These are phyloP conservation scores for Xylariaceae sp. DNA, from an alignment of 2,329 filamentous ascomycete genomes.

Conservation along the genomic window DNA sequence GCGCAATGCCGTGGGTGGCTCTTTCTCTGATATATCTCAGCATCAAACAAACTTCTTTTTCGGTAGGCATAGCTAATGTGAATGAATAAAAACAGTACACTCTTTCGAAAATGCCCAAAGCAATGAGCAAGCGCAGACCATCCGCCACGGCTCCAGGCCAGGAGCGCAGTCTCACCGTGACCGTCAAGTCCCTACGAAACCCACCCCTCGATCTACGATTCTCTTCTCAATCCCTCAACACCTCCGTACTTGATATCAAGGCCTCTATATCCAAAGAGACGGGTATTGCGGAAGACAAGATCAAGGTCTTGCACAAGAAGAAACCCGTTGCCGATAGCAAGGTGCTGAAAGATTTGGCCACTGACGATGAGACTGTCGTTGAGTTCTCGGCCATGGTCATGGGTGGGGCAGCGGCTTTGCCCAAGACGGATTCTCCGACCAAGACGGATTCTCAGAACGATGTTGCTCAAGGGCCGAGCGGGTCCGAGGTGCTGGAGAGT, in stretches of 20 bases:
- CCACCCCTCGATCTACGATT: constrained; percentile 66
- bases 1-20: constrained; percentile 64
- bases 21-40: neutral
- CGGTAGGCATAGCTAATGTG: too few species aligned
- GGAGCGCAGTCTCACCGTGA: constrained; percentile 53
- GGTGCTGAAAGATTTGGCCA: constrained; percentile 68
- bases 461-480: constrained; percentile 51
- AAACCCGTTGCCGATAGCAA: constrained; percentile 79
- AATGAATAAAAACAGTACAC: constrained; percentile 59
- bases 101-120: constrained; percentile 62
- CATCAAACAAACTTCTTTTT: neutral
- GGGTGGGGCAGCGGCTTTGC: constrained; percentile 57
- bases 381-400: constrained; percentile 89
- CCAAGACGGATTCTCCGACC: constrained; percentile 11
- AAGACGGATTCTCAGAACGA: constrained; percentile 39
- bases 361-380: constrained; percentile 46
- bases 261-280: constrained; percentile 60
- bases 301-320: constrained; percentile 82
- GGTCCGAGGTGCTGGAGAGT: constrained; percentile 58
- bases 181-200: constrained; percentile 74
- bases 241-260: constrained; percentile 78
- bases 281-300: constrained; percentile 66
- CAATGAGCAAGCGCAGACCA: constrained; percentile 45
- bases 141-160: constrained; percentile 44
- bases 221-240: constrained; percentile 58